Conservation (phyloP, 208 protist genomes). For the Tritrichomonas foetus region DNA sequence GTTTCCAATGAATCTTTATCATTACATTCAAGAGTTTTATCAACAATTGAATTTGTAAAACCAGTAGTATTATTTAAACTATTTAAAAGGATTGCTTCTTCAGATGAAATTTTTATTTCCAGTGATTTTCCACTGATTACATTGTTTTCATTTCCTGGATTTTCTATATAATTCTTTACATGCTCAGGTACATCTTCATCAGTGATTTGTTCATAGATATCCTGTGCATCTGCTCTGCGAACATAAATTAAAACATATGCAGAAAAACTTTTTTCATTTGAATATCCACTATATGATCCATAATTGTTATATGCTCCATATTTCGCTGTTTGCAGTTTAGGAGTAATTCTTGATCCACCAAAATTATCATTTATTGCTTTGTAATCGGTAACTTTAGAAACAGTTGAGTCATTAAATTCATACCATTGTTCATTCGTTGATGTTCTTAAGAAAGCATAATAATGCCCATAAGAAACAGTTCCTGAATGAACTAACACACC, state of each 20-base stretch:
- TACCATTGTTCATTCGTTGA: not conserved
- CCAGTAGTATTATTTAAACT: not conserved
- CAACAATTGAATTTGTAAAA: not conserved
- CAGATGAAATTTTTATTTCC: not conserved
- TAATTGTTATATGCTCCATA: too few species aligned
- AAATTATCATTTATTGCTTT: not conserved
- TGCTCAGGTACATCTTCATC: not conserved
- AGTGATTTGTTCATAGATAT: not conserved
- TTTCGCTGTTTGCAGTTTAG: too few species aligned
- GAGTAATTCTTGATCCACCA: not conserved
- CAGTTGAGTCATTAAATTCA: not conserved
- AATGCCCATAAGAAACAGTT: not conserved
- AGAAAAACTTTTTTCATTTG: not conserved
- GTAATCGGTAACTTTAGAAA: not conserved
- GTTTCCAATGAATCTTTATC: not conserved
- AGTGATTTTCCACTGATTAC: not conserved
- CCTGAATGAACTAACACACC: not conserved
- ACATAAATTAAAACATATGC: not conserved
- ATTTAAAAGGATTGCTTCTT: not conserved
- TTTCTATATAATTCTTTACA: not conserved
- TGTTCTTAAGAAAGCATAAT: not conserved
- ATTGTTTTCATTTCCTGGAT: not conserved
- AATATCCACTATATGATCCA: too few species aligned
- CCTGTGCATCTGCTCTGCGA: not conserved
- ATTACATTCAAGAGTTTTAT: not conserved